Evolutionary conservation across 495 filamentous ascomycete genomes (phyloP).

Genomic region (Hypoxylon fragiforme): DNA sequence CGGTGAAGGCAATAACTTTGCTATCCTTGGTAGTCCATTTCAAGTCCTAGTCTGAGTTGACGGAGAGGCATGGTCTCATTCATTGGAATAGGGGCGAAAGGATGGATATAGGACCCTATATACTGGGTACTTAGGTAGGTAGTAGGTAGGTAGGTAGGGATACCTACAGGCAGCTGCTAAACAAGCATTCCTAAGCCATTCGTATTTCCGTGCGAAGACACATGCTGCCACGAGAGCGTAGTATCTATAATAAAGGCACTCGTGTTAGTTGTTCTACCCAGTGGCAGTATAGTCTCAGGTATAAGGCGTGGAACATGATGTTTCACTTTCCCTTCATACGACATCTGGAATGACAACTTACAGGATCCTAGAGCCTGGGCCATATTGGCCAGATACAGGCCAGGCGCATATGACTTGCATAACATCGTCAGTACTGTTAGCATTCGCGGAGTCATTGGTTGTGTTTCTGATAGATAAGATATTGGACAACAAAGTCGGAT

Average conservation of each 20-base stretch:
- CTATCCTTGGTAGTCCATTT: too few relatives aligned
- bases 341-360: slow-evolving; percentile 36
- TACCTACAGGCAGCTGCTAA: slow-evolving; percentile 54
- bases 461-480: slow-evolving; percentile 34
- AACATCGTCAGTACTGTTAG: slow-evolving; percentile 29
- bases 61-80: too few relatives aligned
- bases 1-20: not conserved
- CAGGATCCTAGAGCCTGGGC: slow-evolving; percentile 57
- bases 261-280: too few relatives aligned
- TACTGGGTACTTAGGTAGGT: too few relatives aligned
- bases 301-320: too few relatives aligned
- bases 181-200: slow-evolving; percentile 62
- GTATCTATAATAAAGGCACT: slow-evolving; percentile 55
- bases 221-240: slow-evolving; percentile 62
- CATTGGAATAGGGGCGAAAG: too few relatives aligned
- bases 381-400: slow-evolving; percentile 65
- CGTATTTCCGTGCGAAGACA: slow-evolving; percentile 57
- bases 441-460: slow-evolving; percentile 26
- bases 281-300: too few relatives aligned
- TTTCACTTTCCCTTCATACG: too few relatives aligned
- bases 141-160: not conserved
- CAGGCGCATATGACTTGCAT: slow-evolving; percentile 61
- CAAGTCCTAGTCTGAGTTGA: too few relatives aligned
- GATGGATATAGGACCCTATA: too few relatives aligned
- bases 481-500: slow-evolving; percentile 37